Percentiles rank a stretch among this genome's conserved stretches.
Evolutionary conservation across 441 rosid genomes (phyloP).

Genomic region (Pelargonium citronellum): DNA sequence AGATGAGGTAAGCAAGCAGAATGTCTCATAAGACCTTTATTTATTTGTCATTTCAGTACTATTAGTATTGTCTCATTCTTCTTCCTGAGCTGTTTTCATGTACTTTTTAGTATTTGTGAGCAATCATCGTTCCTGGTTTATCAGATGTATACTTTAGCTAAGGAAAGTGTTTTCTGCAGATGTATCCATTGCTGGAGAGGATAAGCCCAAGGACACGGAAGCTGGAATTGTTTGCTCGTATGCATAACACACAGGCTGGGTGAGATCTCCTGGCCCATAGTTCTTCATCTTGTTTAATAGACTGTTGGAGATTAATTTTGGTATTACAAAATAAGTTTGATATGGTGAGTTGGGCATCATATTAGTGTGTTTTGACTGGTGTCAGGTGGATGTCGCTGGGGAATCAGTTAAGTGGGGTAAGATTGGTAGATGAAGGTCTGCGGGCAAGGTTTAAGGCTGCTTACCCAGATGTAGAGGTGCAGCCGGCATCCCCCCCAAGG

Average conservation of each 20-base stretch:
- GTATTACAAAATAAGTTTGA: not conserved
- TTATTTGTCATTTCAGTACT: conserved; percentile 3
- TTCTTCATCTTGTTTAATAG: not conserved
- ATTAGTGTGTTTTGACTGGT: not conserved
- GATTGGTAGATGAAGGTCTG: conserved; percentile 85
- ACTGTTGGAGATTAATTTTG: not conserved
- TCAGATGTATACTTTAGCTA: conserved; percentile 5
- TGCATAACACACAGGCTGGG: conserved; percentile 99
- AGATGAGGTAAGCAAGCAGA: conserved; percentile 67
- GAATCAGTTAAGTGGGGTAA: conserved; percentile 77
- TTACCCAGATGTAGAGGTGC: conserved; percentile 76
- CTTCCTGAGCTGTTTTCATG: too few relatives aligned
- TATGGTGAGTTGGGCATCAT: not conserved
- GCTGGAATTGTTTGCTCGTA: conserved; percentile 89
- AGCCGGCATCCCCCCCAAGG: conserved; percentile 81
- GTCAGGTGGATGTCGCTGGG: conserved; percentile 92
- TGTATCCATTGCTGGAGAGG: conserved; percentile 96
- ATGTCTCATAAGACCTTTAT: not conserved
- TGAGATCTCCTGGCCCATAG: conserved; percentile 21
- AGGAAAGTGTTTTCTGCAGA: conserved; percentile 38
- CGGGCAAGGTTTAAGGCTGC: conserved; percentile 91
- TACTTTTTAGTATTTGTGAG: too few relatives aligned
- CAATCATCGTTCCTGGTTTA: not conserved
- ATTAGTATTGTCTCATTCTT: too few relatives aligned
- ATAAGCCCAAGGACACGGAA: conserved; percentile 93